phyloP scores from a whole-genome alignment of 495 filamentous ascomycete genomes.

The Aspergillus olivimuriae region DNA sequence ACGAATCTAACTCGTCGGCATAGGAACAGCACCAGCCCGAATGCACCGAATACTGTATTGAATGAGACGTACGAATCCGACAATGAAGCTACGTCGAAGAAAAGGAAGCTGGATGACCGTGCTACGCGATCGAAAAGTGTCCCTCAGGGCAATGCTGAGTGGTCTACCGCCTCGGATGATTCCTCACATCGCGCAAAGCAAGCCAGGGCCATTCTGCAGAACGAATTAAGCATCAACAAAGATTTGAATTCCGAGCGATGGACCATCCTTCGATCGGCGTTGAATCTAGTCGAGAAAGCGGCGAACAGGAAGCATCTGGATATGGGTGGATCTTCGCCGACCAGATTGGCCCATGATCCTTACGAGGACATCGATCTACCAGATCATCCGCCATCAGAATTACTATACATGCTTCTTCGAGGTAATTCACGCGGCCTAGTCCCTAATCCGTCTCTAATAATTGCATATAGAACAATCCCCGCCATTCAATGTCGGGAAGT shows the following conservation, averaged over 20 bases:
- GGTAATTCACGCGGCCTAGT: conserved; percentile 7
- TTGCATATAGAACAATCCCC: conserved; percentile 7
- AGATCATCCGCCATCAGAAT: conserved; percentile 14
- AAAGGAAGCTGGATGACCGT: not conserved
- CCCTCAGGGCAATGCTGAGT: not conserved
- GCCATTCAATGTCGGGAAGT: too few relatives aligned
- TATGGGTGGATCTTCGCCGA: not conserved
- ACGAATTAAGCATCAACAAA: not conserved
- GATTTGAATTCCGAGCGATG: not conserved
- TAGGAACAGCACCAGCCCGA: not conserved
- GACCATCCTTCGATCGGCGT: not conserved
- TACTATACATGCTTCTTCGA: conserved; percentile 24
- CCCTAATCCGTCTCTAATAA: not conserved
- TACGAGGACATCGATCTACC: too few relatives aligned
- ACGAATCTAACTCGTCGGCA: not conserved
- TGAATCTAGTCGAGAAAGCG: not conserved
- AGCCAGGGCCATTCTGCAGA: not conserved
- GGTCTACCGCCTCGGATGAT: not conserved
- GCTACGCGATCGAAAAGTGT: not conserved
- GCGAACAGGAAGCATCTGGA: too few relatives aligned
- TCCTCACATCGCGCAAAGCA: not conserved
- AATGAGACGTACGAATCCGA: not conserved
- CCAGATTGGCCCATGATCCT: too few relatives aligned
- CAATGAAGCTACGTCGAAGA: not conserved
- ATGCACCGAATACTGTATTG: too few relatives aligned